phyloP scores from a whole-genome alignment of 192 early-diverging fungal species.

The Phlyctochytrium bullatum region DNA sequence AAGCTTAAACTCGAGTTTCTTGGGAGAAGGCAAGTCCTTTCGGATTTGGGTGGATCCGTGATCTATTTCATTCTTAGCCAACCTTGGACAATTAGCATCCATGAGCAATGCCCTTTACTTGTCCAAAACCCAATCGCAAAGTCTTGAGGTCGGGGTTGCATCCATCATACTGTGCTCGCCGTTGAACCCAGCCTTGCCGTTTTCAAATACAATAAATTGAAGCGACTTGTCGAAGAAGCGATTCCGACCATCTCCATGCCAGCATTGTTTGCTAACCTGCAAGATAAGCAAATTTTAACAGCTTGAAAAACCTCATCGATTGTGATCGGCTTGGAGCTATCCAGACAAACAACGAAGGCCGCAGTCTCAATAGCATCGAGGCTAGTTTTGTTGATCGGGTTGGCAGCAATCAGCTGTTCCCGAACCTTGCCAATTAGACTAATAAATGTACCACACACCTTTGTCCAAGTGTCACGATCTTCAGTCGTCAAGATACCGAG shows the following conservation, averaged over 20 bases:
- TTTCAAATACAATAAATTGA: conserved; percentile 96
- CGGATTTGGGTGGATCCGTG: conserved; percentile 54
- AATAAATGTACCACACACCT: conserved; percentile 38
- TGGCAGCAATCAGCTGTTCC: conserved; percentile 34
- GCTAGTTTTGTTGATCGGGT: conserved; percentile 66
- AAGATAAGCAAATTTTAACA: background rate
- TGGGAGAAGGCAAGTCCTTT: conserved; percentile 59
- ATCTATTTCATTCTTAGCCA: conserved; percentile 69
- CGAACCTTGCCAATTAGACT: conserved; percentile 36
- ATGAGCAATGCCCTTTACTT: conserved; percentile 21
- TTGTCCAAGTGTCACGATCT: conserved; percentile 92
- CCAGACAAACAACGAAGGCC: conserved; percentile 87
- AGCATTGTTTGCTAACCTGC: conserved; percentile 70
- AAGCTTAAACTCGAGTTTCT: conserved; percentile 70
- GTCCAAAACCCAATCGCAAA: conserved; percentile 79
- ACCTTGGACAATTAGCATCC: conserved; percentile 1
- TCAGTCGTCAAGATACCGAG: conserved; percentile 89
- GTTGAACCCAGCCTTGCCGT: conserved; percentile 94
- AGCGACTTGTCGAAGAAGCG: conserved; percentile 97
- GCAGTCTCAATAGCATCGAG: conserved; percentile 84
- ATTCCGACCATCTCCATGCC: conserved; percentile 96
- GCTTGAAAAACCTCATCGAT: conserved; percentile 68
- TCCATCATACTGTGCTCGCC: conserved; percentile 90
- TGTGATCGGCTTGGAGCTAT: conserved; percentile 82
- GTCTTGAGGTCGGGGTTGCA: conserved; percentile 83